Evolutionary conservation across 2,329 filamentous ascomycete species (phyloP), one percentile per base, ranked within the genome.

Genomic region (Bisporella sp.): DNA sequence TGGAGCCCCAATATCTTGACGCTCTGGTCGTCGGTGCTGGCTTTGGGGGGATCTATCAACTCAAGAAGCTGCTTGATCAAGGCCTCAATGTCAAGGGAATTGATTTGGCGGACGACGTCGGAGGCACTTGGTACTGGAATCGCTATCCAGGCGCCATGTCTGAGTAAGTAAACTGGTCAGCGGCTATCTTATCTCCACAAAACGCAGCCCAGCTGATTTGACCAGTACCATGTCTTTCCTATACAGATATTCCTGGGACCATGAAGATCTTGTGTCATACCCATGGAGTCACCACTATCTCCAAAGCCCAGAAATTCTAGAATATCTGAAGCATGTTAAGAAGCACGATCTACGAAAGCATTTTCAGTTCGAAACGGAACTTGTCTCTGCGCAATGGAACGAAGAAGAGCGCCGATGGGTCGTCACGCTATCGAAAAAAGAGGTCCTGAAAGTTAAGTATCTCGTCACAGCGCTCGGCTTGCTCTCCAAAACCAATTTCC

Each of bases 271-370:
- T 6, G 9, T 46, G 29, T 47, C 44, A 4, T 58, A 56, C 48
- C 56, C 56, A 4, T 58, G 56, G 57, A 35, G 32, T 31, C 33
- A 49, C 28, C 48, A 77, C 48, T 82, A 80, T 58, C 74, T 78
- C 45, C 62, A 66, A 3, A 67, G 78, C 5, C 76, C 76, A 2
- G 68, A 75, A 53, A 75, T 79, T 52, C 73, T 75, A 57, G 66
- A 72, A n/a, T 21, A 69, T 81, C 68, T 83, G 2, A 69, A 72
- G 45, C 63, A 66, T 5, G 77, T 77, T 2, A 67, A 74, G 54
- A 75, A 79, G 52, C 74, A 75, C 58, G 65, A 72, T 6, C 69
- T 82, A 1, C 77, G 76, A 57, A 71, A 71, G 46, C 73, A 81
- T 58, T 73, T 81, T 44, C 72, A 76, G 3, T 81, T 82, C 66